Conservation (phyloP, 495 filamentous ascomycete genomes). For the Aspergillus sclerotiicarbonarius region DNA sequence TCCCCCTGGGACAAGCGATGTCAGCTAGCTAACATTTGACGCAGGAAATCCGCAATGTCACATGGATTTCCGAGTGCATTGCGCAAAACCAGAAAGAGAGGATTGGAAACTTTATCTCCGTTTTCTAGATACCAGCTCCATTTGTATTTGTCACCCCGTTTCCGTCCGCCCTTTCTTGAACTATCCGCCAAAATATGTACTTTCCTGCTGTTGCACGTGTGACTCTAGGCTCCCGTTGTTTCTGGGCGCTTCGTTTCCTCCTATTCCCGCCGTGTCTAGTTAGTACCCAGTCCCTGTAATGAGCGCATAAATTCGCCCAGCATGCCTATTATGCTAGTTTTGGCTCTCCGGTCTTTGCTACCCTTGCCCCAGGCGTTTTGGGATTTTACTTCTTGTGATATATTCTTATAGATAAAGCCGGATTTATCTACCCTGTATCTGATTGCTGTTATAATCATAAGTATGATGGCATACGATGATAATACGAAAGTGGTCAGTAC, state of each 20-base stretch:
- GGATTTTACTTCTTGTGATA: constrained; percentile 26
- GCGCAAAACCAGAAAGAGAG: constrained; percentile 99
- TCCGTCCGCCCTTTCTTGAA: neutral
- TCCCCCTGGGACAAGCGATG: neutral
- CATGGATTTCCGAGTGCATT: constrained; percentile 99
- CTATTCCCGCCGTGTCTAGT: constrained; percentile 3
- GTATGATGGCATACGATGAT: neutral
- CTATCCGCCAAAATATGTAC: constrained; percentile 17
- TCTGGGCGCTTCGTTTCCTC: constrained; percentile 14
- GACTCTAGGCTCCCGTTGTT: constrained; percentile 22
- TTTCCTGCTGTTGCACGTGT: constrained; percentile 18
- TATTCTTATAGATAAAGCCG: constrained; percentile 23
- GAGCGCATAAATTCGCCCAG: constrained; percentile 31
- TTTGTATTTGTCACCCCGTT: constrained; percentile 16
- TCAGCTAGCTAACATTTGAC: constrained; percentile 21
- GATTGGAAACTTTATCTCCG: constrained; percentile 97
- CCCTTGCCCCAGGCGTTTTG: constrained; percentile 31
- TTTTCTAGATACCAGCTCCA: constrained; percentile 58
- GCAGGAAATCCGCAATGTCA: constrained; percentile 98
- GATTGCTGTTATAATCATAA: neutral
- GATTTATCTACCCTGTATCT: neutral
- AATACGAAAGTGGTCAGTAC: neutral
- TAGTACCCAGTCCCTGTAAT: constrained; percentile 22
- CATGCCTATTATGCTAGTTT: constrained; percentile 11
- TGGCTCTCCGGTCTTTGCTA: constrained; percentile 20